Base-by-base conservation (phyloP, 2,329 filamentous ascomycete species). In the Fusarium gaditjirri region DNA sequence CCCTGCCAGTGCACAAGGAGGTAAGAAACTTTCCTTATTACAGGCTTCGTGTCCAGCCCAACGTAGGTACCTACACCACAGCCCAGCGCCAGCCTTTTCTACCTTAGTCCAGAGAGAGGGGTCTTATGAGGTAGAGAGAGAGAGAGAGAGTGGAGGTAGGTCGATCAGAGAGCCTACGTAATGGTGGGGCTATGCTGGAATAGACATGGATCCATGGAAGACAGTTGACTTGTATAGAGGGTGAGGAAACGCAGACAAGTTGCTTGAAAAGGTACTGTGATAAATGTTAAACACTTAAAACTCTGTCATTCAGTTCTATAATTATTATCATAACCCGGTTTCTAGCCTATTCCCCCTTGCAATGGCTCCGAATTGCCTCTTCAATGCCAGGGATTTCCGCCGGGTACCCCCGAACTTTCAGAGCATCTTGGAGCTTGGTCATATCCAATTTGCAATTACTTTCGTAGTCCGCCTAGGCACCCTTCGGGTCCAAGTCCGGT, bases 401-500 rank as follows among this genome's bases (percentile, higher is more conserved):
- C 16, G 16, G 16, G 19, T 46, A 46, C 13, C 43, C 9, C 13
- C 43, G 13, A 46, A 29, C 19, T n/a, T 29, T n/a, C 12, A 33
- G 46, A 49, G 4, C n/a, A 33, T 29, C 19, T 9, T 19, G 25
- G 25, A 49, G n/a, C 54, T 47, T 29, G 42, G 31, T 19, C 8
- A n/a, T 19, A 29, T 29, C 16, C 23, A 21, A 90, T 90, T 90
- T 82, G 92, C 88, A 54, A 31, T 33, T 14, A 21, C 29, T 21
- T 14, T 4, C 10, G 8, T 47, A 33, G 29, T 8, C 8, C 21
- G 19, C 31, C 12, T 46, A 14, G 14, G 39, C 39, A 42, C 23
- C 39, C 13, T 5, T 23, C n/a, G 14, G 39, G 8, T 42, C n/a
- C 14, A 23, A 9, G n/a, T 42, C 39, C 13, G 13, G n/a, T 23